Percentiles rank a stretch among this genome's conserved stretches.
These are phyloP conservation scores for Hydrangea macrophylla DNA, from an alignment of 148 eudicot species.

Conservation along the genomic window DNA sequence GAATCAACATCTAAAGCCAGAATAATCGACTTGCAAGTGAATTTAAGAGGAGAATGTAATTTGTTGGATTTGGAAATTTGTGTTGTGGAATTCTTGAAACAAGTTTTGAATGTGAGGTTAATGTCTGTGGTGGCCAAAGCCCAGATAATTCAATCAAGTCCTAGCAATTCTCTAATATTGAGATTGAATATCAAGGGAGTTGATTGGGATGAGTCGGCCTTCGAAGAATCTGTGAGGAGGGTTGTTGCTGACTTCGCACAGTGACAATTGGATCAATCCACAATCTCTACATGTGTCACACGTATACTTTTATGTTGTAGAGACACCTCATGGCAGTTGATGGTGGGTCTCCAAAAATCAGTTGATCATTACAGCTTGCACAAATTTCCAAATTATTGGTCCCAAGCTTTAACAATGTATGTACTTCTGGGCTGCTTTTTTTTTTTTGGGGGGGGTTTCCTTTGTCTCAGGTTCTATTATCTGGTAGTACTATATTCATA, in stretches of 20 bases:
- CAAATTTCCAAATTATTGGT: too few species aligned
- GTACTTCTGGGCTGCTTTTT: too few species aligned
- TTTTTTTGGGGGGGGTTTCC: too few species aligned
- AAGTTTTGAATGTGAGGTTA: constrained; percentile 33
- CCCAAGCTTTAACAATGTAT: too few species aligned
- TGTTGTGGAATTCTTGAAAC: constrained; percentile 53
- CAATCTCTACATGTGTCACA: too few species aligned
- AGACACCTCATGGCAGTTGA: too few species aligned
- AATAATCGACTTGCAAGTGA: constrained; percentile 48
- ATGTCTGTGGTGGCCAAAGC: constrained; percentile 49
- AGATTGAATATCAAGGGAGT: constrained; percentile 66
- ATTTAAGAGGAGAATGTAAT: constrained; percentile 31
- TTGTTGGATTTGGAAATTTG: constrained; percentile 48
- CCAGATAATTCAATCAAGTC: constrained; percentile 19
- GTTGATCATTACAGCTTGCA: too few species aligned
- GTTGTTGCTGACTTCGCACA: constrained; percentile 42
- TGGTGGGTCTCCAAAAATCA: too few species aligned
- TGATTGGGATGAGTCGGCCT: constrained; percentile 64
- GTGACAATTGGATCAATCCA: constrained; percentile 11
- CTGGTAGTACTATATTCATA: too few species aligned
- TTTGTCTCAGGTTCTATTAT: too few species aligned
- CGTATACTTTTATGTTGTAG: too few species aligned
- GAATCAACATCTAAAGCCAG: constrained; percentile 50
- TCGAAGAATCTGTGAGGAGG: constrained; percentile 65
- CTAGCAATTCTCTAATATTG: constrained; percentile 27